Conservation (phyloP, 331 rosid species). For the Malus hybrid region DNA sequence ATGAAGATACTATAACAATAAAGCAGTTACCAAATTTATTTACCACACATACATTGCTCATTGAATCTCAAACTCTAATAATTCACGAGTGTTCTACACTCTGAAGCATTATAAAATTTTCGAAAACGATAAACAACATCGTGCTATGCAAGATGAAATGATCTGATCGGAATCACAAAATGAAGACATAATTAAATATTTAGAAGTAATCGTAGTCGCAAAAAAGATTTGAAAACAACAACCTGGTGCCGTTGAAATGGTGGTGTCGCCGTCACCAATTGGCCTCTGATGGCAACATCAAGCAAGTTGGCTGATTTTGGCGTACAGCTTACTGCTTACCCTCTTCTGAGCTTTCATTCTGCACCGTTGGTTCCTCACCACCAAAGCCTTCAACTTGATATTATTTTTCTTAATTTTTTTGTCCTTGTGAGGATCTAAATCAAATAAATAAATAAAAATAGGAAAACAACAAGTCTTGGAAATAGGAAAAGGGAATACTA, state of each 20-base stretch:
- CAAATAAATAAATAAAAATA: neutral
- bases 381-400: neutral
- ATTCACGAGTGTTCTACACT: neutral
- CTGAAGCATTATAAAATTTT: too few species aligned
- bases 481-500: neutral
- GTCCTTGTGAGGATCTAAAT: neutral
- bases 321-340: neutral
- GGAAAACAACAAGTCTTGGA: neutral
- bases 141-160: neutral
- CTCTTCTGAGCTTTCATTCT: conserved; percentile 19
- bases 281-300: conserved; percentile 6
- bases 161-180: neutral
- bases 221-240: neutral
- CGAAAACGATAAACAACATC: too few species aligned
- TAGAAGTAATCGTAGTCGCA: conserved; percentile 9
- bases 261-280: conserved; percentile 25
- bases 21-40: neutral
- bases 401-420: neutral
- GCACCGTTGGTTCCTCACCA: conserved; percentile 47
- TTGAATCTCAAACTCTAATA: too few species aligned
- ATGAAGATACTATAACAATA: too few species aligned
- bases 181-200: neutral
- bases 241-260: conserved; percentile 20
- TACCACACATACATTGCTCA: neutral
- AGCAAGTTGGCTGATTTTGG: conserved; percentile 28